phyloP scores from a whole-genome alignment of 1,284 basidiomycete genomes.

The Pulchroboletus neoregius region DNA sequence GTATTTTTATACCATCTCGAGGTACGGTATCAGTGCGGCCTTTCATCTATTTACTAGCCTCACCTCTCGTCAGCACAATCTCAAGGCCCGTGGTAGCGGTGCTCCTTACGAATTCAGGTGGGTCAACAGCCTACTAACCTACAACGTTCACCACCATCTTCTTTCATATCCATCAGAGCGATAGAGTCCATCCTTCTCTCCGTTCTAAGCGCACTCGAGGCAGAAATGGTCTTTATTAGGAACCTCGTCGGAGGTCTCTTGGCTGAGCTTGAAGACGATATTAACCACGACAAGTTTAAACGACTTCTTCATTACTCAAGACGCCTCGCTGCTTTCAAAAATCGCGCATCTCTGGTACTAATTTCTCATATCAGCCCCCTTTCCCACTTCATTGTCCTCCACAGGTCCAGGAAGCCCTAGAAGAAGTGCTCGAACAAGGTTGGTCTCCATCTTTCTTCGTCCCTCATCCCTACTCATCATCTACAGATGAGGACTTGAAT shows the following conservation, averaged over 20 bases:
- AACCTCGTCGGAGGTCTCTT: slow-evolving; percentile 84
- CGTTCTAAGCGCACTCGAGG: slow-evolving; percentile 85
- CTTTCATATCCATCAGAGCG: slow-evolving; percentile 50
- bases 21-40: slow-evolving; percentile 41
- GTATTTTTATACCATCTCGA: slow-evolving; percentile 88
- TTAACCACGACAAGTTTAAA: slow-evolving; percentile 90
- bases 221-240: slow-evolving; percentile 88
- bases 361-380: not conserved
- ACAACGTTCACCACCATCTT: slow-evolving; percentile 11
- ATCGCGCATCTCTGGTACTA: slow-evolving; percentile 74
- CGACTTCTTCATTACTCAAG: slow-evolving; percentile 87
- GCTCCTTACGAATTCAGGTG: slow-evolving; percentile 89
- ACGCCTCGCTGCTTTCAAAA: slow-evolving; percentile 82
- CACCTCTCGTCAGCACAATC: slow-evolving; percentile 58
- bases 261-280: slow-evolving; percentile 90
- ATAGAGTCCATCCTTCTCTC: slow-evolving; percentile 88
- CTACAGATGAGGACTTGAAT: slow-evolving; percentile 83
- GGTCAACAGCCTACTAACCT: slow-evolving; percentile 21
- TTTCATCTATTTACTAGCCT: slow-evolving; percentile 11
- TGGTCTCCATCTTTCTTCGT: slow-evolving; percentile 8
- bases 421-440: slow-evolving; percentile 90
- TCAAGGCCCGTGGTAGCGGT: slow-evolving; percentile 62
- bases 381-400: slow-evolving; percentile 5
- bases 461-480: slow-evolving; percentile 10
- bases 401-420: slow-evolving; percentile 84